These are phyloP conservation scores for Dactylorhiza incarnata DNA, from an alignment of 106 monocot genomes.

Conservation along the genomic window DNA sequence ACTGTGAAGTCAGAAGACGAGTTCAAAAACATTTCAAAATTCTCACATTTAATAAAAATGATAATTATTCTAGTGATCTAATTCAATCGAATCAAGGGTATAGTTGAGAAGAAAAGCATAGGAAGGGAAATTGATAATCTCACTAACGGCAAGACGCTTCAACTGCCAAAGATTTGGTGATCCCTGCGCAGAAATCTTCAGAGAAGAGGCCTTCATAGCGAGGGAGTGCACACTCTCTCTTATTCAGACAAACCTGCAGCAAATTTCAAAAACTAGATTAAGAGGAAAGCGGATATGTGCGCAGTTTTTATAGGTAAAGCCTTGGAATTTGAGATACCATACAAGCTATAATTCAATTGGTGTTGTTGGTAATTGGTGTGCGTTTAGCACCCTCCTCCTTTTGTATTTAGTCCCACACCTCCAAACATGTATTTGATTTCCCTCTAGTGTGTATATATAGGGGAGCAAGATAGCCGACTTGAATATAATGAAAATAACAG, in stretches of 20 bases:
- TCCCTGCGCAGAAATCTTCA: conserved; percentile 41
- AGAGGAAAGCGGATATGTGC: background rate
- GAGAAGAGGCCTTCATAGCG: conserved; percentile 42
- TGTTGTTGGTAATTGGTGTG: too few species aligned
- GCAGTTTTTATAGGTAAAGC: background rate
- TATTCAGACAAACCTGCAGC: conserved; percentile 61
- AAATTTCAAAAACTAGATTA: conserved; percentile 1
- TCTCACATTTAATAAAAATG: background rate
- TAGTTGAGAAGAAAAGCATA: background rate
- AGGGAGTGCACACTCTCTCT: conserved; percentile 32
- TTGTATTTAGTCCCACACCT: too few species aligned
- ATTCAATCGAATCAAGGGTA: background rate
- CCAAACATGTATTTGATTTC: too few species aligned
- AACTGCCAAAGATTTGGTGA: conserved; percentile 60
- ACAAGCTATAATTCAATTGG: too few species aligned
- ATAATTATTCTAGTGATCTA: too few species aligned
- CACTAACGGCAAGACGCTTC: conserved; percentile 55
- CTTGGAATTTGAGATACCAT: background rate
- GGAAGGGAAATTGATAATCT: background rate
- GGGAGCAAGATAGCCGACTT: too few species aligned
- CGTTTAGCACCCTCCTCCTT: too few species aligned
- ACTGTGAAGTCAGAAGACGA: background rate
- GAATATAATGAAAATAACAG: too few species aligned
- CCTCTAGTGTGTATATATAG: too few species aligned
- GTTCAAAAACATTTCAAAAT: background rate